Base-by-base conservation (phyloP, 768 basidiomycete genomes). In the Tulasnella sp. region DNA sequence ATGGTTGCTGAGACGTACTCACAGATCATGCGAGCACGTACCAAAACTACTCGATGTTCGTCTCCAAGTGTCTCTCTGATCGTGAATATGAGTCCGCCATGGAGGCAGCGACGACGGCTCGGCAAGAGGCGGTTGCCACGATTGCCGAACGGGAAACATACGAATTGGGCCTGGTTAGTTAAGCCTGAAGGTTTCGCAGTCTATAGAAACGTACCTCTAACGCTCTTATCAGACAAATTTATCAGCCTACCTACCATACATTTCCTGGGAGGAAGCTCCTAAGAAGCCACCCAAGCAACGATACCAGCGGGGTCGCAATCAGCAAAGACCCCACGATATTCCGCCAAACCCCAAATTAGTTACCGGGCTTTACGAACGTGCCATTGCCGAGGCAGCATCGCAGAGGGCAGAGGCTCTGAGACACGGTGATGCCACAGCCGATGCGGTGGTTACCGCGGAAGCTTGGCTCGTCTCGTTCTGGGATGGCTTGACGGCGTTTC, bases 31-130 rank as follows among this genome's bases (percentile, higher is more conserved):
- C 95, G 58, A 90, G 93, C 20, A 97, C 96, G 0, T 92, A 92
- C 79, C 92, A 95, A 83, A 88, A 90, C 2, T 99, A 97, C 85
- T 98, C 97, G 0, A 90, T 92, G 0, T 98, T 98, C 86, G 95
- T 95, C 22, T 95, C 96, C 0, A 90, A 90, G 78, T 89, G 93
- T 85, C 90, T 92, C 83, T 90, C 93, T 20, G 88, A 92, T 0
- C 86, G 89, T n/a, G 89, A 93, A 64, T 99, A 99, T 84, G 96
- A 97, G 84, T 83, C 87, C 0, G 86, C 92, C 9, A 90, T 98
- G 37, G 89, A 97, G 24, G 85, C 90, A 0, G 96, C 96, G 2
- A 95, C 95, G 22, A 93, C 94, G 85, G 85, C 90, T 44, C 91
- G 92, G 22, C 87, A 89, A 11, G 88, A 88, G 69, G 91, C 92